A percentile compares a stretch with the other conserved stretches of the same genome.
phyloP scores from a whole-genome alignment of 2,329 filamentous ascomycete genomes.

The Xylaria sp. region DNA sequence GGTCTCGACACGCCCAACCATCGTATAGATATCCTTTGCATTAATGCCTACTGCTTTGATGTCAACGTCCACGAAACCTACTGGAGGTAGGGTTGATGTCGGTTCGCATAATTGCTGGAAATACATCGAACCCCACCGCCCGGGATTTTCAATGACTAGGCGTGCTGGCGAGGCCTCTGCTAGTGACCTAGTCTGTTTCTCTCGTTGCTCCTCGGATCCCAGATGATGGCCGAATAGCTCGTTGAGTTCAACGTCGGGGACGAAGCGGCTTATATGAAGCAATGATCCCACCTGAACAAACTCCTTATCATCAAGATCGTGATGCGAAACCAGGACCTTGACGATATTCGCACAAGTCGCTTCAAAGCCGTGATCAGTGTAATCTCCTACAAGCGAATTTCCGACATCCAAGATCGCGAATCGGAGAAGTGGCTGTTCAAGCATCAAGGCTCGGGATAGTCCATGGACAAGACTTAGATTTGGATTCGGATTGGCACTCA shows the following conservation, averaged over 20 bases:
- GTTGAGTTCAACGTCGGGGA: neutral
- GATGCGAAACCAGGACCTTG: neutral
- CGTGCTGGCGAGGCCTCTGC: slow-evolving; percentile 20
- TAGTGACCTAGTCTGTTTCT: neutral
- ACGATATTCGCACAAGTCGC: neutral
- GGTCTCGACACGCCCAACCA: slow-evolving; percentile 46
- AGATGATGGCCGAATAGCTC: neutral
- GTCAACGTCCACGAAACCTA: slow-evolving; percentile 18
- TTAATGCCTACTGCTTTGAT: slow-evolving; percentile 39
- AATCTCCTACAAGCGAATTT: neutral
- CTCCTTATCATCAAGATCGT: neutral
- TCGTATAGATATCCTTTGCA: slow-evolving; percentile 44
- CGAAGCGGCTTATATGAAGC: neutral
- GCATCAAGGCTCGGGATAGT: neutral
- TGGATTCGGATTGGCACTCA: neutral
- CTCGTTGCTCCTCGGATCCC: neutral
- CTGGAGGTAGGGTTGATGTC: neutral
- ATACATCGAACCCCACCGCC: slow-evolving; percentile 34
- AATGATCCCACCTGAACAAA: neutral
- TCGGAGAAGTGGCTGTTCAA: neutral
- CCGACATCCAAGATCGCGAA: neutral
- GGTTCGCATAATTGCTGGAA: slow-evolving; percentile 36
- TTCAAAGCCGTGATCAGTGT: too few relatives aligned
- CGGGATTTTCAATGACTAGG: slow-evolving; percentile 23
- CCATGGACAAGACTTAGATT: neutral